Evolutionary conservation across 2,329 filamentous ascomycete genomes (phyloP), one percentile per base, ranked within the genome.

Genomic region (Dothistroma septosporum): DNA sequence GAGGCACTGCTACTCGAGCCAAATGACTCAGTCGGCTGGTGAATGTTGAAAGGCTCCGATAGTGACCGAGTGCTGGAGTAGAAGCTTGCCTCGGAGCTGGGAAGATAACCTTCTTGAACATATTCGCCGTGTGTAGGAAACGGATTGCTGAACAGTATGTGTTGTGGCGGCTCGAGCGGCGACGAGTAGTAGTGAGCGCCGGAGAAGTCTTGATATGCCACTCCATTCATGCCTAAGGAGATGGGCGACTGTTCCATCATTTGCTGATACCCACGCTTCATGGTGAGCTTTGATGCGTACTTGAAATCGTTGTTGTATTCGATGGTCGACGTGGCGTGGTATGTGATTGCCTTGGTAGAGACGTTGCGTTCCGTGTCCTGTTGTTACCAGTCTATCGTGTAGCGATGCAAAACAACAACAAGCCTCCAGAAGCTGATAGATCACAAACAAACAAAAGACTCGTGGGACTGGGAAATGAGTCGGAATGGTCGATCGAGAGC

Each of bases 91-190:
- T 67, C 64, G 16, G 60, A 53, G 12, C 24, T 32, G 2, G 50
- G 63, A 4, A 65, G 21, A 48, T 67, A 67, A 28, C 58, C 65
- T 57, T 67, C 65, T 31, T 53, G 48, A 24, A 62, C 56, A 53
- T 66, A 67, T 16, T 62, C 61, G 49, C 60, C 50, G 24, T 60
- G 60, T 19, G 61, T 49, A 33, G 61, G 56, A 47, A 64, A 66
- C 12, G 65, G 61, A 50, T 63, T 65, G 64, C 62, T 66, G 64
- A 64, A 64, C 21, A 67, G 59, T 14, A 64, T 61, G 11, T 61
- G 53, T 28, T 64, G 61, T 1, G 59, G 65, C 16, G 59, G 58
- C 35, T 62, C 63, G 32, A 62, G 57, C 21, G 63, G 65, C 22
- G 65, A 58, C 19, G 65, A 66, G 56, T 63, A 66, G 57, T 61